Conservation (phyloP, 768 basidiomycete species). For the Phanerochaete sordida region DNA sequence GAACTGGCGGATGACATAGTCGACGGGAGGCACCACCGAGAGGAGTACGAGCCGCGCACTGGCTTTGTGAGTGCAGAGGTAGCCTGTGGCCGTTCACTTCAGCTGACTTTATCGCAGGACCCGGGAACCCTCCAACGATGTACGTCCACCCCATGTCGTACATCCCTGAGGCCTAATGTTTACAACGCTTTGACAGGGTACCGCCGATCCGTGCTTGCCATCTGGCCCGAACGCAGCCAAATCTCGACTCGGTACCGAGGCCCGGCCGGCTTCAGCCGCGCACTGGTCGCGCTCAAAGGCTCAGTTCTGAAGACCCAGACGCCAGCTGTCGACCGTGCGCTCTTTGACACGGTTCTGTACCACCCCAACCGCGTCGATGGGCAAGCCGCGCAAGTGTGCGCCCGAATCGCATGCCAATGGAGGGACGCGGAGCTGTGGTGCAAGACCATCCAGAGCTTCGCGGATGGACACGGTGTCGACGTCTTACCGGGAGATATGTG, state of each 20-base stretch:
- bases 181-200: constrained; percentile 13
- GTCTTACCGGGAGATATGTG: constrained; percentile 2
- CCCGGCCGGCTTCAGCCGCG: not conserved
- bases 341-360: constrained; percentile 3
- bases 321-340: constrained; percentile 1
- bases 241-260: constrained; percentile 6
- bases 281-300: constrained; percentile 2
- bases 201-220: constrained; percentile 22
- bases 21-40: constrained; percentile 14
- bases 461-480: not conserved
- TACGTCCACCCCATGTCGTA: constrained; percentile 7
- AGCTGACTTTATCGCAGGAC: constrained; percentile 12
- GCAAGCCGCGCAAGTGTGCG: no score
- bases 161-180: not conserved
- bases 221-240: constrained; percentile 16
- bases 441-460: constrained; percentile 4
- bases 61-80: constrained; percentile 21
- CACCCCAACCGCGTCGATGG: not conserved
- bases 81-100: not conserved
- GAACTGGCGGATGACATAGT: constrained; percentile 16
- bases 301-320: not conserved
- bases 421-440: constrained; percentile 9
- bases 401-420: not conserved
- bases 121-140: constrained; percentile 21
- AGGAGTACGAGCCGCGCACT: constrained; percentile 25